These are phyloP conservation scores for Ustilago crameri DNA, from an alignment of 1,284 basidiomycete species.

Conservation along the genomic window DNA sequence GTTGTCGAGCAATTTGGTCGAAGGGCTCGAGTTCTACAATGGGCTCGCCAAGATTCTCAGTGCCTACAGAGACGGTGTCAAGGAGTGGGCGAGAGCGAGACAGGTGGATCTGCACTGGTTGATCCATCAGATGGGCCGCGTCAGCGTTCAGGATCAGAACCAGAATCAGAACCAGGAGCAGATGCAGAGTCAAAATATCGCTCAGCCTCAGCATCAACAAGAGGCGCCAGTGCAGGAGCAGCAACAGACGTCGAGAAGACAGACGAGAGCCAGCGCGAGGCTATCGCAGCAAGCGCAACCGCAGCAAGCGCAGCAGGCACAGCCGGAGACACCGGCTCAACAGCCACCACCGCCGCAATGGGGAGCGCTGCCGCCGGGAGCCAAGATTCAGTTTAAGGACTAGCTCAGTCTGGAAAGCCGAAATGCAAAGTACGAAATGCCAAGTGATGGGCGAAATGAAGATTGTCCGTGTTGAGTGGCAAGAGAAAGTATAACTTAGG, in stretches of 20 bases:
- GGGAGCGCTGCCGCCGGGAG: conserved; percentile 57
- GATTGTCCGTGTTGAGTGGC: conserved; percentile 4
- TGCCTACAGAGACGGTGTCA: conserved; percentile 44
- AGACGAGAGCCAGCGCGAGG: conserved; percentile 10
- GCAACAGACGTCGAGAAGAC: conserved; percentile 5
- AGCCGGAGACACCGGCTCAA: neutral
- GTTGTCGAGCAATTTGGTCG: conserved; percentile 83
- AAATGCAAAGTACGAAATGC: no score
- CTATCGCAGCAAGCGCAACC: conserved; percentile 6
- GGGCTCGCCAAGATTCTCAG: conserved; percentile 48
- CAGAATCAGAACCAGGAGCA: neutral
- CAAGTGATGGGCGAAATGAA: neutral
- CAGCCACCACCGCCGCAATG: conserved; percentile 40
- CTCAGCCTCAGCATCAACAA: conserved; percentile 5
- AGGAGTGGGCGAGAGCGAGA: conserved; percentile 51
- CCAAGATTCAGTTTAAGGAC: conserved; percentile 56
- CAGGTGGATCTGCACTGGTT: conserved; percentile 47
- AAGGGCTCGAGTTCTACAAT: conserved; percentile 76
- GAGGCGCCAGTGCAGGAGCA: neutral
- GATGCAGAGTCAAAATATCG: neutral
- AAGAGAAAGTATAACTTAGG: neutral
- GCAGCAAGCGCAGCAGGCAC: neutral
- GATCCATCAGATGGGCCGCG: conserved; percentile 21
- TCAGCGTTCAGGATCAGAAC: conserved; percentile 12
- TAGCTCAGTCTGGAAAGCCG: conserved; percentile 1